Conservation (phyloP, 2,329 filamentous ascomycete genomes). For the Lachnellula hyalina region DNA sequence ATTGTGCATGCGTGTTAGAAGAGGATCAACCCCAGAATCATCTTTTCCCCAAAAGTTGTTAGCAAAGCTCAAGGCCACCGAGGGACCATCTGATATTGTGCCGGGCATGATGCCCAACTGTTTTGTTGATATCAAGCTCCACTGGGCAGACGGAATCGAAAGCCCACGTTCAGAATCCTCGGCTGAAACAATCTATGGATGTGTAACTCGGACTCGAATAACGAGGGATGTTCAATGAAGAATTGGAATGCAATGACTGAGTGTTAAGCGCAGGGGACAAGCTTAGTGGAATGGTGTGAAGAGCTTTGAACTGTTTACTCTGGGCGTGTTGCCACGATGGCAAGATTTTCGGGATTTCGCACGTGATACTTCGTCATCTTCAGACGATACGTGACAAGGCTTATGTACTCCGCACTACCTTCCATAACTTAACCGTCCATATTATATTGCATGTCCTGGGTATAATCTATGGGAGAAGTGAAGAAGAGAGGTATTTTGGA, state of each 20-base stretch:
- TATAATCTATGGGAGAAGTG: too few relatives aligned
- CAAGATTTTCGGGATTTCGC: not conserved
- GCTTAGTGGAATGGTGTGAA: not conserved
- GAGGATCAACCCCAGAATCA: slow-evolving; percentile 86
- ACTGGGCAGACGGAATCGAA: not conserved
- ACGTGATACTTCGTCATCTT: not conserved
- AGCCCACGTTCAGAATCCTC: not conserved
- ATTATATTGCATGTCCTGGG: too few relatives aligned
- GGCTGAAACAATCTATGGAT: not conserved
- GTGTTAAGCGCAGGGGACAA: slow-evolving; percentile 9
- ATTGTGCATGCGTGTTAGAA: slow-evolving; percentile 90
- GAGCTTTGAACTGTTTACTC: not conserved
- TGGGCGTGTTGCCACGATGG: not conserved
- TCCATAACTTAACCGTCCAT: too few relatives aligned
- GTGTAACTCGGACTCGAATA: not conserved
- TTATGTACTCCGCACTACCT: too few relatives aligned
- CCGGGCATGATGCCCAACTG: slow-evolving; percentile 26
- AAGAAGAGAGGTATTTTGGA: too few relatives aligned
- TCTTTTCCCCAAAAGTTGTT: slow-evolving; percentile 99
- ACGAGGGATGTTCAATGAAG: slow-evolving; percentile 3
- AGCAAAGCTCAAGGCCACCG: slow-evolving; percentile 53
- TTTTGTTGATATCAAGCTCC: slow-evolving; percentile 3
- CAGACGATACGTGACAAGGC: too few relatives aligned
- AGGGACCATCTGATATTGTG: slow-evolving; percentile 31
- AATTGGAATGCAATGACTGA: slow-evolving; percentile 10